Evolutionary conservation across 2,329 filamentous ascomycete species (phyloP).

Genomic region (Alternaria rosae): DNA sequence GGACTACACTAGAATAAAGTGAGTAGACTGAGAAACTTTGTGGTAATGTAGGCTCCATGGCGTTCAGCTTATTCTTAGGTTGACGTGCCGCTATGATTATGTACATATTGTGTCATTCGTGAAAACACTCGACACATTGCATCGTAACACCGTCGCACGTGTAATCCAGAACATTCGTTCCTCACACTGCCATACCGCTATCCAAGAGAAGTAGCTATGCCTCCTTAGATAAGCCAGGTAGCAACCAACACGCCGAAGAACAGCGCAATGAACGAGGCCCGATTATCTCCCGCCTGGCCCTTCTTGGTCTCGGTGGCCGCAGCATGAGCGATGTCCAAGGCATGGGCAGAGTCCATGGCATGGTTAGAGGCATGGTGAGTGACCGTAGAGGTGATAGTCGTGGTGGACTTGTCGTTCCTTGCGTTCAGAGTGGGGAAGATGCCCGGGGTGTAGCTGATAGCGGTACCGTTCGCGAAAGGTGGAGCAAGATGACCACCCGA

Average conservation of each 20-base stretch:
- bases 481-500: neutral
- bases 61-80: neutral
- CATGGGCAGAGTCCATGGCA: neutral
- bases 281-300: conserved; percentile 6
- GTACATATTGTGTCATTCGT: neutral
- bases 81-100: neutral
- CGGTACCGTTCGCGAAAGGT: neutral
- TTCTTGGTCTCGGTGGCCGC: conserved; percentile 1
- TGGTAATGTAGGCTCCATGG: neutral
- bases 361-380: neutral
- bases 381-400: neutral
- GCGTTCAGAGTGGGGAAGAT: conserved; percentile 15
- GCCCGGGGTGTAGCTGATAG: conserved; percentile 7
- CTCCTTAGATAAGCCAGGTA: conserved; percentile 9
- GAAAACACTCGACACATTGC: neutral
- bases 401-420: neutral
- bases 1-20: neutral
- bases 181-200: neutral
- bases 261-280: conserved; percentile 10
- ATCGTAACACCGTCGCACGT: neutral
- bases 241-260: conserved; percentile 11
- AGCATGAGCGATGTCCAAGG: neutral
- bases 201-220: neutral
- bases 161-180: neutral
- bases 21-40: neutral